Evolutionary conservation across 805 yeast genomes (phyloP).

Genomic region (Debaryomyces castellii): DNA sequence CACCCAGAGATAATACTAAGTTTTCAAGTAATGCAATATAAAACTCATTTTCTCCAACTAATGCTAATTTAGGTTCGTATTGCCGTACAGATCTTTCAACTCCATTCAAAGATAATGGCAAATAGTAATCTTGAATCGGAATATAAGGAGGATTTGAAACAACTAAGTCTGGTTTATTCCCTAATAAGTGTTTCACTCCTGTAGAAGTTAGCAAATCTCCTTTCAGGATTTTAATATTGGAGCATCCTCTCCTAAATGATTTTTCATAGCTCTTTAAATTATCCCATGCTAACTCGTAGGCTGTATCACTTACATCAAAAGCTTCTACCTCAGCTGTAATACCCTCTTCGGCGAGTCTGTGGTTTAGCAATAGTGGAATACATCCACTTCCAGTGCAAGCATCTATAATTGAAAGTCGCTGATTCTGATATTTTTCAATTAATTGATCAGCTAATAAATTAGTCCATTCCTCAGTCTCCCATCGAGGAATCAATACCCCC

Average conservation of each 20-base stretch:
- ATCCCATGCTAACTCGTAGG: conserved; percentile 48
- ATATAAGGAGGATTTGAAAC: conserved; percentile 94
- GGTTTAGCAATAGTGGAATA: conserved; percentile 55
- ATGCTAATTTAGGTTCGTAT: conserved; percentile 77
- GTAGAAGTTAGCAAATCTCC: conserved; percentile 14
- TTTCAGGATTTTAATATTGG: conserved; percentile 8
- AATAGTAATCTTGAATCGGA: conserved; percentile 43
- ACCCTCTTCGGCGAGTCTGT: conserved; percentile 11
- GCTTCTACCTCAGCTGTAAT: conserved; percentile 34
- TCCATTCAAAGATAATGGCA: conserved; percentile 31
- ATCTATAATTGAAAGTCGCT: conserved; percentile 48
- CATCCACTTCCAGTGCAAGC: conserved; percentile 92
- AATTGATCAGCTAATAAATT: conserved; percentile 32
- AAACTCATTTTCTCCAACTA: conserved; percentile 77
- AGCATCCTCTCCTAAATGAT: neutral
- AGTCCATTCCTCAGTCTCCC: conserved; percentile 96
- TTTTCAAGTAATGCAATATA: conserved; percentile 54
- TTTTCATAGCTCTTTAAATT: conserved; percentile 30
- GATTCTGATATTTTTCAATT: conserved; percentile 1
- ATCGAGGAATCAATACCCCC: conserved; percentile 82
- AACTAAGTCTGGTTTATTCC: conserved; percentile 46
- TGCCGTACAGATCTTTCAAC: conserved; percentile 63
- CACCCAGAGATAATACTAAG: conserved; percentile 40
- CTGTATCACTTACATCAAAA: conserved; percentile 56
- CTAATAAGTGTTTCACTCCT: neutral